Evolutionary conservation across 225 moss, liverwort and hornwort genomes (phyloP).

Genomic region (Pseudoscleropodium purum): DNA sequence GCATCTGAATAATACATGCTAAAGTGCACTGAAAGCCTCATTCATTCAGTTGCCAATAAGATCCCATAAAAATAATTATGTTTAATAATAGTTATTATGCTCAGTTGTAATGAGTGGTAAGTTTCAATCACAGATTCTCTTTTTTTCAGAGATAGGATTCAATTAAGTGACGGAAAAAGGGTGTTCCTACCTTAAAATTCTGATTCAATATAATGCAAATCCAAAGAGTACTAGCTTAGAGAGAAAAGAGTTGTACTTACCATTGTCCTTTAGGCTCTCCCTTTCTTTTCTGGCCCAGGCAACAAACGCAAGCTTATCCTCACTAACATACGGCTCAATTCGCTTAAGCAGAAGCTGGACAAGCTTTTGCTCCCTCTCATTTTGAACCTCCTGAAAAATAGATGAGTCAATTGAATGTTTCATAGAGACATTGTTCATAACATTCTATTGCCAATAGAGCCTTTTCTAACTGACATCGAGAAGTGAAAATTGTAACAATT

Average conservation of each 20-base stretch:
- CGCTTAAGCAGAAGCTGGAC: slow-evolving; percentile 24
- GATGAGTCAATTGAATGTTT: background rate
- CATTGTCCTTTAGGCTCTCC: slow-evolving; percentile 41
- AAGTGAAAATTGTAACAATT: background rate
- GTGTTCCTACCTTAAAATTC: background rate
- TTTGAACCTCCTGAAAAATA: slow-evolving; percentile 45
- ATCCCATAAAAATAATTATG: background rate
- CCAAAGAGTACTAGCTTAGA: background rate
- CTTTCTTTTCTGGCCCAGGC: slow-evolving; percentile 55
- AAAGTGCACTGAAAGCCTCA: background rate
- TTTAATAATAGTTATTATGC: background rate
- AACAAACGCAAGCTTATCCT: slow-evolving; percentile 16
- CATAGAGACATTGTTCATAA: background rate
- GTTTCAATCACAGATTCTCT: background rate
- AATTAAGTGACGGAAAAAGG: background rate
- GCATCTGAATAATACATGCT: background rate
- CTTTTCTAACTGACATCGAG: background rate
- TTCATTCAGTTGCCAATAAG: background rate
- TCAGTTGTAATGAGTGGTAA: background rate
- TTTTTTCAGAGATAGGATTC: background rate
- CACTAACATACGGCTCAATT: slow-evolving; percentile 31
- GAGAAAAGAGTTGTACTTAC: slow-evolving; percentile 5
- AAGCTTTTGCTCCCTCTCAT: slow-evolving; percentile 47
- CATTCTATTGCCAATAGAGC: background rate
- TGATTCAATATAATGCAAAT: background rate